These are phyloP conservation scores for Clonostachys rosea DNA, from an alignment of 2,329 filamentous ascomycete genomes.

Conservation along the genomic window DNA sequence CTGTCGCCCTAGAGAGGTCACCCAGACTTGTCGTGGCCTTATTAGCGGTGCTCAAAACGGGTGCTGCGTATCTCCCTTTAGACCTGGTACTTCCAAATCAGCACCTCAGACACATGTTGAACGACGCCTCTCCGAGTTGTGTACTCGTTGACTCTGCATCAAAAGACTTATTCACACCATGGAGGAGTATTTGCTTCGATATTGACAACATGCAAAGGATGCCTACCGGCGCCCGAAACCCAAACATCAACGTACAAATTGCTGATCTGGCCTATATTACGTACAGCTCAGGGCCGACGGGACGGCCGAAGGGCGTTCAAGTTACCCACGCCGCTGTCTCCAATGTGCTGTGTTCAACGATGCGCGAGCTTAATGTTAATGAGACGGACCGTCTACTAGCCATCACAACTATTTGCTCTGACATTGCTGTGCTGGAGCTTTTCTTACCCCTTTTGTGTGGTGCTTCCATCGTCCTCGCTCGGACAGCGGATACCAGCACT, in stretches of 20 bases:
- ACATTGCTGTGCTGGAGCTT: conserved; percentile 9
- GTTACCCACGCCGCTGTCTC: conserved; percentile 11
- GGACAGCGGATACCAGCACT: conserved; percentile 5
- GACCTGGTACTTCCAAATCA: conserved; percentile 12
- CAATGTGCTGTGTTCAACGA: conserved; percentile 6
- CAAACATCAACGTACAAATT: neutral
- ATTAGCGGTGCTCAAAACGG: conserved; percentile 20
- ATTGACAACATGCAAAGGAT: neutral
- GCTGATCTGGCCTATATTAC: conserved; percentile 21
- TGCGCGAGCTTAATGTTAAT: conserved; percentile 4
- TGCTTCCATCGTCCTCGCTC: conserved; percentile 7
- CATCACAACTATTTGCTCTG: conserved; percentile 9
- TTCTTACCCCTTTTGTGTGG: conserved; percentile 8
- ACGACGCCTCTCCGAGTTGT: conserved; percentile 6
- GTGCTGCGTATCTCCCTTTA: conserved; percentile 20
- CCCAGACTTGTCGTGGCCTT: conserved; percentile 16
- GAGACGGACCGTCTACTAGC: conserved; percentile 9
- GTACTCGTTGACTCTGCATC: conserved; percentile 3
- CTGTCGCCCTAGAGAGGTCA: conserved; percentile 20
- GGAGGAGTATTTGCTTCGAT: too few relatives aligned
- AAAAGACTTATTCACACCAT: conserved; percentile 1
- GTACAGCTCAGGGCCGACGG: conserved; percentile 19
- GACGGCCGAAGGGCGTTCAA: conserved; percentile 31
- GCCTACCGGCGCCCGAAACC: neutral
- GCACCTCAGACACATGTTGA: conserved; percentile 8